These are phyloP conservation scores for Populus hybrid DNA, from an alignment of 441 rosid genomes.

Conservation along the genomic window DNA sequence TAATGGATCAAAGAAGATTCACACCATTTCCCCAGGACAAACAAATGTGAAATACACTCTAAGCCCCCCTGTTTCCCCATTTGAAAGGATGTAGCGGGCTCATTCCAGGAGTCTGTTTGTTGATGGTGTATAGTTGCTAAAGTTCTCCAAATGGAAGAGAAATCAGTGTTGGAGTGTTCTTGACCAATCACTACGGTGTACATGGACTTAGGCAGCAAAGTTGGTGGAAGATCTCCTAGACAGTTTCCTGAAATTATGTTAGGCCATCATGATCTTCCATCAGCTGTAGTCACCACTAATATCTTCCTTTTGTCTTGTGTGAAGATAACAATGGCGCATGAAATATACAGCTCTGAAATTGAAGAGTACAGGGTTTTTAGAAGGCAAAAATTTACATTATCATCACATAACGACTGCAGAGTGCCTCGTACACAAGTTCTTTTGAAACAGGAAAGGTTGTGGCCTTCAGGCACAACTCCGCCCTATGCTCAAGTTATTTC, in stretches of 20 bases:
- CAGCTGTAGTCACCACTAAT: conserved; percentile 4
- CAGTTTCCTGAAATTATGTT: not conserved
- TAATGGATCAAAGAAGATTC: conserved; percentile 17
- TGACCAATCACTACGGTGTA: not conserved
- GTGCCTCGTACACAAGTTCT: not conserved
- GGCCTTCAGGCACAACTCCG: not conserved
- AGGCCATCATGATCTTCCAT: not conserved
- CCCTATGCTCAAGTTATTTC: not conserved
- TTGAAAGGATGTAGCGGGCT: conserved; percentile 55
- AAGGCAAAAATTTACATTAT: not conserved
- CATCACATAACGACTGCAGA: not conserved
- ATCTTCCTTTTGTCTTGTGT: conserved; percentile 4
- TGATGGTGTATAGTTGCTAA: conserved; percentile 1
- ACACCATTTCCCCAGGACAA: conserved; percentile 10
- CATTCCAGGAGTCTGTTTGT: conserved; percentile 4
- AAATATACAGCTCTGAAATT: conserved; percentile 12
- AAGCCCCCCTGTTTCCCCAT: conserved; percentile 75
- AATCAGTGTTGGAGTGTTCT: not conserved
- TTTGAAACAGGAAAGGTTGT: not conserved
- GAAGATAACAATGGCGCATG: conserved; percentile 18
- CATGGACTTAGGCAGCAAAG: not conserved
- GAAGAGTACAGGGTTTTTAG: not conserved
- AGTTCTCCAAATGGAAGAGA: not conserved
- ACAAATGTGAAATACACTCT: conserved; percentile 48
- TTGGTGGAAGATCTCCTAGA: not conserved